phyloP scores from a whole-genome alignment of 2,329 filamentous ascomycete species.

The Cytospora piceicola region DNA sequence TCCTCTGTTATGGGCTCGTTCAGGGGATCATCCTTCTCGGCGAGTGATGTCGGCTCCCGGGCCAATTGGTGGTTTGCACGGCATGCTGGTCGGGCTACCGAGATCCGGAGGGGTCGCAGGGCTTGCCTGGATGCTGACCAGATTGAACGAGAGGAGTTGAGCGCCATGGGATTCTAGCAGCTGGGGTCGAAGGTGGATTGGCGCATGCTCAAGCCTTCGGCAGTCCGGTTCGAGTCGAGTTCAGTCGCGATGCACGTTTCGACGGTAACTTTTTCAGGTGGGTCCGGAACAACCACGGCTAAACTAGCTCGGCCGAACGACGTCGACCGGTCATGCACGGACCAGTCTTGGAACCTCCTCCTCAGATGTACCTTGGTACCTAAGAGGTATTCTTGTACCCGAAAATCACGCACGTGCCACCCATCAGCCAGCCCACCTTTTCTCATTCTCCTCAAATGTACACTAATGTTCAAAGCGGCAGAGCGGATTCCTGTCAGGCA shows the following conservation, averaged over 20 bases:
- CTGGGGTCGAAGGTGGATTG: slow-evolving; percentile 12
- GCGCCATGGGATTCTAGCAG: slow-evolving; percentile 37
- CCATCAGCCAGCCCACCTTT: too few species aligned
- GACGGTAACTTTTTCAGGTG: slow-evolving; percentile 31
- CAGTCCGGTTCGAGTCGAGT: background rate
- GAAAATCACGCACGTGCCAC: background rate
- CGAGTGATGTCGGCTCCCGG: slow-evolving; percentile 23
- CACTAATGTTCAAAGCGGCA: too few species aligned
- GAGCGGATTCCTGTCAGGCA: background rate
- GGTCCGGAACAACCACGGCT: slow-evolving; percentile 7
- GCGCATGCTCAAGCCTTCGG: slow-evolving; percentile 25
- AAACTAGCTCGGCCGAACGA: slow-evolving; percentile 7
- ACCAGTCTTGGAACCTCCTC: background rate
- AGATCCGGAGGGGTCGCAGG: slow-evolving; percentile 37
- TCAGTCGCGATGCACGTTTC: slow-evolving; percentile 11
- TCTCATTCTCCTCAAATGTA: too few species aligned
- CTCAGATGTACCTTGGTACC: background rate
- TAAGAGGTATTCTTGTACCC: background rate
- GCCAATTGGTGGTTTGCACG: slow-evolving; percentile 24
- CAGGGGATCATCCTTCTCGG: slow-evolving; percentile 26
- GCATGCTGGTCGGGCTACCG: slow-evolving; percentile 21
- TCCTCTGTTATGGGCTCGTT: slow-evolving; percentile 27
- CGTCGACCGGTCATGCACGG: background rate
- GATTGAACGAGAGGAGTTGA: slow-evolving; percentile 41
- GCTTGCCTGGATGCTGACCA: slow-evolving; percentile 41